phyloP scores from a whole-genome alignment of 345 rosid species.

The Lepidium didymum region DNA sequence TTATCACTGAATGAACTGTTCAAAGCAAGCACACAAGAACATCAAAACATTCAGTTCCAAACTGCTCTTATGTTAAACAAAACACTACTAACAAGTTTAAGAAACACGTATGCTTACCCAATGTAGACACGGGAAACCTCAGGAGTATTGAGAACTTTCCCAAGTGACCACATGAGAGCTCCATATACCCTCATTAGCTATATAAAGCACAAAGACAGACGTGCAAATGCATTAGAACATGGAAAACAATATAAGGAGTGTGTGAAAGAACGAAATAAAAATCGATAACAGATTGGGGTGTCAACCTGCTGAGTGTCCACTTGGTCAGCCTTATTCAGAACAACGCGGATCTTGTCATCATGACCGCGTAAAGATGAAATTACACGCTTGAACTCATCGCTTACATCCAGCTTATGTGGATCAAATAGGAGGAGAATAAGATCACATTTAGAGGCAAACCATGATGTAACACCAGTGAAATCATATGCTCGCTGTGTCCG shows the following conservation, averaged over 20 bases:
- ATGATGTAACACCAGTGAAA: slow-evolving; percentile 88
- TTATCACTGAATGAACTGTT: slow-evolving; percentile 91
- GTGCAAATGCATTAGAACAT: background rate
- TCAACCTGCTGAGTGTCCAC: slow-evolving; percentile 85
- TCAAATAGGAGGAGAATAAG: slow-evolving; percentile 93
- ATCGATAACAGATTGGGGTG: background rate
- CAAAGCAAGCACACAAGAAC: slow-evolving; percentile 1
- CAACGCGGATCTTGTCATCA: slow-evolving; percentile 95
- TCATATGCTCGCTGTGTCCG: slow-evolving; percentile 84
- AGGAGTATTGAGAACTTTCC: slow-evolving; percentile 92
- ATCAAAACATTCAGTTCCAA: slow-evolving; percentile 14
- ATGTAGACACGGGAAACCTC: slow-evolving; percentile 93
- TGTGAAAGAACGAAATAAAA: background rate
- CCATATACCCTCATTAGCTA: slow-evolving; percentile 99
- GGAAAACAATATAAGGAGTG: background rate
- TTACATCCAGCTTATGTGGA: slow-evolving; percentile 91
- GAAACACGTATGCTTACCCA: slow-evolving; percentile 45
- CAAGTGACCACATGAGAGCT: slow-evolving; percentile 98
- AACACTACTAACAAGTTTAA: background rate
- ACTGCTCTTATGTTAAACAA: background rate
- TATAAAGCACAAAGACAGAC: slow-evolving; percentile 1
- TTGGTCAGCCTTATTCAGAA: slow-evolving; percentile 94
- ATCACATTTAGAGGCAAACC: slow-evolving; percentile 98
- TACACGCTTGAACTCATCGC: slow-evolving; percentile 97
- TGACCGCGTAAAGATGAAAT: slow-evolving; percentile 90